Base-by-base conservation (phyloP, 2,329 filamentous ascomycete genomes). In the Fusarium verrucosum region DNA sequence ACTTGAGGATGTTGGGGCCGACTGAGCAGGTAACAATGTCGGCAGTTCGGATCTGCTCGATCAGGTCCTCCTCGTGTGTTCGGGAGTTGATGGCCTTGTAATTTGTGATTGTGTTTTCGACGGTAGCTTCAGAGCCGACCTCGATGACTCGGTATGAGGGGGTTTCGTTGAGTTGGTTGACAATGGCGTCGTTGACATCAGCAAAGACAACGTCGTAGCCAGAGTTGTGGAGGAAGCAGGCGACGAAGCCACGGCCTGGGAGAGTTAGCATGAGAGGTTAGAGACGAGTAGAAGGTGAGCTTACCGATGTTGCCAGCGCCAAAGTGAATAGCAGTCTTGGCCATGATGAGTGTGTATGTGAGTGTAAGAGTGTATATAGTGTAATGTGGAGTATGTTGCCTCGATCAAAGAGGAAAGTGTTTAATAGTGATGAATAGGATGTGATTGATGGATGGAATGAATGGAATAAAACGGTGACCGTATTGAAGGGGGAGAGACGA, bases 21-120 rank as follows among this genome's bases (percentile, higher is more conserved):
- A 99, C 95, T 19, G 95, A 96, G 80, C 95, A 99, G 66, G 95
- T 99, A 72, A 99, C 92, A 50, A 97, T 81, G 65, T 97, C 93
- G 36, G 94, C 94, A 20, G 89, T 90, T 53, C 90, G 85, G 72
- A 98, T 96, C 81, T 95, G 92, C 42, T 94, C 80, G 69, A 98
- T 80, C 52, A 97, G 87, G 52, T 94, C 89, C 50, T 84, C 84
- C 81, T 96, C 90, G 75, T 97, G 83, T 66, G 89, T 88, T 81
- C 91, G 93, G 70, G 92, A 96, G 87, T 98, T 97, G 85, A 98
- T 91, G 79, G 95, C 95, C 50, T 92, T 92, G 85, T 97, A 98
- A 82, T 97, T 95, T 79, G 91, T 91, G 80, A 99, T 96, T 72
- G 82, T 90, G 79, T 91, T 93, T 73, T 88, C 88, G 54, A 85